Evolutionary conservation across 164 flowering plant species (phyloP).

Genomic region (Chimonanthus salicifolius): DNA sequence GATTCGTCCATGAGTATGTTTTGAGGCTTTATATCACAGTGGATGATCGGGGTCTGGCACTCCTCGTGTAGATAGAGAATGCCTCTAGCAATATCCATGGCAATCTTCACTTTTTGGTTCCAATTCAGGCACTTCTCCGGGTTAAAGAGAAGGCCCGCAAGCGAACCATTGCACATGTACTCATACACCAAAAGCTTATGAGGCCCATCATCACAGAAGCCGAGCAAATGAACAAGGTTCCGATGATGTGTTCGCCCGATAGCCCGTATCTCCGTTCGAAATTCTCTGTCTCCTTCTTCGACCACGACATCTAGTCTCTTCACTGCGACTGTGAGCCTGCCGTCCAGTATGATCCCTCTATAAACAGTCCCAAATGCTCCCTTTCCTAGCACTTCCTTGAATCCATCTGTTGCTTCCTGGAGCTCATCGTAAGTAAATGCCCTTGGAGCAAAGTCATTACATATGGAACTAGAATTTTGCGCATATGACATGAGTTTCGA

Average conservation of each 20-base stretch:
- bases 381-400: constrained; percentile 5
- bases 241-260: constrained; percentile 6
- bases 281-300: constrained; percentile 16
- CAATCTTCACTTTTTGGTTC: constrained; percentile 14
- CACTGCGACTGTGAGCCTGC: constrained; percentile 8
- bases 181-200: constrained; percentile 20
- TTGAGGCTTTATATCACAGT: constrained; percentile 26
- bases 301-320: constrained; percentile 14
- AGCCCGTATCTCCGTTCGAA: constrained; percentile 1
- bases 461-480: background rate
- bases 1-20: constrained; percentile 20
- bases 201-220: constrained; percentile 17
- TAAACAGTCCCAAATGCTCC: constrained; percentile 9
- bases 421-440: constrained; percentile 4
- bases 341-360: background rate
- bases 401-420: constrained; percentile 6
- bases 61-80: constrained; percentile 19
- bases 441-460: background rate
- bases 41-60: constrained; percentile 19
- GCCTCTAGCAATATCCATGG: constrained; percentile 20
- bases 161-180: constrained; percentile 18
- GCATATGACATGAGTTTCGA: background rate
- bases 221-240: constrained; percentile 4
- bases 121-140: constrained; percentile 9
- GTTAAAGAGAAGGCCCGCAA: constrained; percentile 13